Evolutionary conservation across 495 filamentous ascomycete species (phyloP).

Genomic region (Symbiotaphrina buchneri): DNA sequence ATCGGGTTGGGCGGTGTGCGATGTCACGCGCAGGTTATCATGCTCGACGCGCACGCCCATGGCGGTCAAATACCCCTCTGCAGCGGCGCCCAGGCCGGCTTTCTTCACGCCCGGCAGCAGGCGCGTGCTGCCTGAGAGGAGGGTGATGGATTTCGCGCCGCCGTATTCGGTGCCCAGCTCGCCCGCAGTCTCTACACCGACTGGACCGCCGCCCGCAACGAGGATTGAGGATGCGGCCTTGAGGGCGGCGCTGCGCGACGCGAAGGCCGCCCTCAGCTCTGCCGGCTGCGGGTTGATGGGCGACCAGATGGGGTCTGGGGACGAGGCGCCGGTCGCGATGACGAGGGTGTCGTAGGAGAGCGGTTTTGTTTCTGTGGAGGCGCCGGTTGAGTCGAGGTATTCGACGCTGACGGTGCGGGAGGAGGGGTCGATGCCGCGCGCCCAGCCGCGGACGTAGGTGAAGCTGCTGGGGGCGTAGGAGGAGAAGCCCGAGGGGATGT

Average conservation of each 20-base stretch:
- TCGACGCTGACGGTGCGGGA: slow-evolving; percentile 20
- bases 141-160: slow-evolving; percentile 18
- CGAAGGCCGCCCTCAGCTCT: slow-evolving; percentile 15
- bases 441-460: slow-evolving; percentile 31
- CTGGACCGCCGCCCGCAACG: slow-evolving; percentile 41
- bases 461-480: slow-evolving; percentile 23
- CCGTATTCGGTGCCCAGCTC: slow-evolving; percentile 29
- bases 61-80: slow-evolving; percentile 21
- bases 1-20: slow-evolving; percentile 5
- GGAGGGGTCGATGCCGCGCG: slow-evolving; percentile 20
- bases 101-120: slow-evolving; percentile 18
- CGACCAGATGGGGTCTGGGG: not conserved
- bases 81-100: slow-evolving; percentile 12
- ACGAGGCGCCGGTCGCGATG: slow-evolving; percentile 26
- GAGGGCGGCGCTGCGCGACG: slow-evolving; percentile 1
- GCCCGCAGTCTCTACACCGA: slow-evolving; percentile 39
- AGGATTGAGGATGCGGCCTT: slow-evolving; percentile 34
- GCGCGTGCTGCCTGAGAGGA: slow-evolving; percentile 20
- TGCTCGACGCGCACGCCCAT: slow-evolving; percentile 23
- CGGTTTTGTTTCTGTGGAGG: slow-evolving; percentile 7
- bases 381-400: slow-evolving; percentile 11
- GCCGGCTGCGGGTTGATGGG: slow-evolving; percentile 6
- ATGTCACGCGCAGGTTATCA: slow-evolving; percentile 15
- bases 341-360: slow-evolving; percentile 30
- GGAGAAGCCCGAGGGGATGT: slow-evolving; percentile 26